These are phyloP conservation scores for Mycena metata DNA, from an alignment of 768 basidiomycete genomes.

Conservation along the genomic window DNA sequence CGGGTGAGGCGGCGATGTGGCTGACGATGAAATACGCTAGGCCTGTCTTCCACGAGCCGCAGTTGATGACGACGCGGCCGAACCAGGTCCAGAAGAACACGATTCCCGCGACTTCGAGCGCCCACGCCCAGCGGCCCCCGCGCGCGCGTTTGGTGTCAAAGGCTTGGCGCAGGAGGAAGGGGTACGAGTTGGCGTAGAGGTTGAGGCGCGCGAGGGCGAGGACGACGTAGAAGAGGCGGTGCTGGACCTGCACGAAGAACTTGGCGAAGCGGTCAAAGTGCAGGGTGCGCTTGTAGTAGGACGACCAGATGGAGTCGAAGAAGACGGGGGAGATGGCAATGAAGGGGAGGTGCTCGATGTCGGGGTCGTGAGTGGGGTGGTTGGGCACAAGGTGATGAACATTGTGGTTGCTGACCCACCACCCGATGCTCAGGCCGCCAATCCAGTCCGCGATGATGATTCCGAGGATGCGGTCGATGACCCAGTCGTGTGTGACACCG, in stretches of 20 bases:
- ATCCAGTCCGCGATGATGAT: constrained; percentile 87
- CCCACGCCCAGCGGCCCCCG: constrained; percentile 84
- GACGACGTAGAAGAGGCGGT: constrained; percentile 92
- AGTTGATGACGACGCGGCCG: constrained; percentile 73
- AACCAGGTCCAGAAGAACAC: constrained; percentile 95
- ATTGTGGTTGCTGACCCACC: constrained; percentile 99
- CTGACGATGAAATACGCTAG: constrained; percentile 86
- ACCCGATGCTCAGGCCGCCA: constrained; percentile 94
- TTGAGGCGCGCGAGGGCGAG: constrained; percentile 95
- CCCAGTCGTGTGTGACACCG: constrained; percentile 92
- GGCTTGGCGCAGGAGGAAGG: constrained; percentile 75
- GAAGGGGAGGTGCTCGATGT: constrained; percentile 92
- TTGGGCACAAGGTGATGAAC: constrained; percentile 98
- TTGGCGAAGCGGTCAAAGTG: constrained; percentile 78
- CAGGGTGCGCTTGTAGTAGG: constrained; percentile 94
- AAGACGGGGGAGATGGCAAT: constrained; percentile 93
- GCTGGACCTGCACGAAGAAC: constrained; percentile 81
- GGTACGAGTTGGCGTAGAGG: constrained; percentile 90
- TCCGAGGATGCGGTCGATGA: constrained; percentile 81
- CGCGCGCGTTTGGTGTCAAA: constrained; percentile 72
- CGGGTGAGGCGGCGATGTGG: constrained; percentile 87
- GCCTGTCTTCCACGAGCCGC: constrained; percentile 78
- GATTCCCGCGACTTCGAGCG: constrained; percentile 81
- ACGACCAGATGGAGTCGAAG: constrained; percentile 89
- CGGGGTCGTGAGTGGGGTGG: constrained; percentile 93